Evolutionary conservation across 2,329 filamentous ascomycete species (phyloP), one percentile per base, ranked within the genome.

Genomic region (Penicillium sp.): DNA sequence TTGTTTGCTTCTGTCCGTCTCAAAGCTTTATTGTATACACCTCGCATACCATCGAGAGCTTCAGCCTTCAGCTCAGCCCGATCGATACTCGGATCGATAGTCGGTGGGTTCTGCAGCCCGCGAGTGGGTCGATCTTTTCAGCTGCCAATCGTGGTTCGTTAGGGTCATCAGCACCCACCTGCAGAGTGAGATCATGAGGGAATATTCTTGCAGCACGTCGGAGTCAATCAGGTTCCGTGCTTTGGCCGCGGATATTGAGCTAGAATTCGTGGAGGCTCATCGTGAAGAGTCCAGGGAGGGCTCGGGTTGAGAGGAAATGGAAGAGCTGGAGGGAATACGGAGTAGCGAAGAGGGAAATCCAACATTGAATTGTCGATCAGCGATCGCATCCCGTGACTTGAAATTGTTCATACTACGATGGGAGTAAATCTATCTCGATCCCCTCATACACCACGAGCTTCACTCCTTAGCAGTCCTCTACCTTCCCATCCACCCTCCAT

Each of bases 401-500:
- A 14, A 4, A 45, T 4, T 2, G 14, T 22, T 17, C 17, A 41
- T 20, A 4, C 39, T 17, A 10, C 1, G 39, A 41, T 2, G 38
- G 25, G 25, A 28, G 25, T 28, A 5, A 7, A 28, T 28, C 25
- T 28, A 6, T 28, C 25, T 28, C 25, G 4, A 28, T 28, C 25
- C 25, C 25, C 25, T 25, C 25, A 1, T 25, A 25, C 25, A 25
- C 4, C 25, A 25, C 4, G 4, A 25, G 25, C 25, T 25, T 25
- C 25, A 3, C 25, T 25, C 5, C 25, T 25, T 5, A 25, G 25
- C 25, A 25, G 25, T 25, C 25, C 25, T 25, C 0, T 76, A 81
- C n/a, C 84, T 87, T 70, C 92, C 92, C 2, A 84, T 96, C 62
- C 91, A 85, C 0, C 92, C 92, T 6, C 92, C 92, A 76, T 96